Evolutionary conservation across 2,329 filamentous ascomycete genomes (phyloP).

Genomic region (Cadophora sp.): DNA sequence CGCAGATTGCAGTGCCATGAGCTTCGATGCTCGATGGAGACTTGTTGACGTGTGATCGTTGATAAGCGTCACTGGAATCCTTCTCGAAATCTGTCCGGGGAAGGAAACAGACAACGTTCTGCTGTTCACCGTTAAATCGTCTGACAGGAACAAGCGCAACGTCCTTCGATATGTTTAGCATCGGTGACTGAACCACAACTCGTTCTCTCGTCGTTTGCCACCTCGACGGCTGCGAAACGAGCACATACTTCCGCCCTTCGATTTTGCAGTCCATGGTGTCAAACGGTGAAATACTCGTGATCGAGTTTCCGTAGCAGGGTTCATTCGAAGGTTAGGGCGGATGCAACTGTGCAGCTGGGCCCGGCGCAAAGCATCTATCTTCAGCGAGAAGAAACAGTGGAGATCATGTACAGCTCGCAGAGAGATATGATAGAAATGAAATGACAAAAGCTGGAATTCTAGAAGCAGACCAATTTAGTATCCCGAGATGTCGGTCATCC

Average conservation of each 20-base stretch:
- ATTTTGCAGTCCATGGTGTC: conserved; percentile 25
- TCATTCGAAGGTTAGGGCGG: neutral
- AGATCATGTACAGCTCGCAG: neutral
- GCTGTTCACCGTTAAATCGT: conserved; percentile 28
- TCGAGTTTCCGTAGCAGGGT: neutral
- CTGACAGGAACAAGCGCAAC: conserved; percentile 31
- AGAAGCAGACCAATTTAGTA: neutral
- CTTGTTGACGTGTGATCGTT: conserved; percentile 22
- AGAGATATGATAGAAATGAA: neutral
- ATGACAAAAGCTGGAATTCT: neutral
- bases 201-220: conserved; percentile 31
- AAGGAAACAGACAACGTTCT: conserved; percentile 36
- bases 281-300: neutral
- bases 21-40: conserved; percentile 22
- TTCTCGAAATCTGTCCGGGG: conserved; percentile 36
- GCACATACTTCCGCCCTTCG: conserved; percentile 33
- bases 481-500: neutral
- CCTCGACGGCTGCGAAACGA: conserved; percentile 32
- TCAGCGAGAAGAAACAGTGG: neutral
- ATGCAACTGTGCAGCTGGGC: neutral
- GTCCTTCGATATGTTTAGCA: conserved; percentile 27
- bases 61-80: conserved; percentile 30
- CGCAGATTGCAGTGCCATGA: conserved; percentile 34
- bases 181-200: conserved; percentile 36
- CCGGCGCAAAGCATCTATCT: neutral